Percentiles rank a stretch among this genome's conserved stretches.
Evolutionary conservation across 2,329 filamentous ascomycete genomes (phyloP).

Genomic region (Dryadomyces sulphureus): DNA sequence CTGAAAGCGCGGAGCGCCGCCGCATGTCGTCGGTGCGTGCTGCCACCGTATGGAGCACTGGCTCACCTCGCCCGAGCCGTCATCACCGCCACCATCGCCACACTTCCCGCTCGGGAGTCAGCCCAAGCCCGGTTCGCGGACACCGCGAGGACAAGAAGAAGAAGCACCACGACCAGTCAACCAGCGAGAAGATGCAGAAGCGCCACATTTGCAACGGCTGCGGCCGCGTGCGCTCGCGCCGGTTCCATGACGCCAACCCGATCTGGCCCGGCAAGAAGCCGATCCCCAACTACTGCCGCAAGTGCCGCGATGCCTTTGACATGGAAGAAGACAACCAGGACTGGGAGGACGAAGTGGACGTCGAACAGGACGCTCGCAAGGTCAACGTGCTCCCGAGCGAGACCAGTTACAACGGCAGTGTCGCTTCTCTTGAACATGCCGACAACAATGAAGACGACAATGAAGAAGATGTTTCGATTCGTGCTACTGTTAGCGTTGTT

Average conservation of each 20-base stretch:
- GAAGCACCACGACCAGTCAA: neutral
- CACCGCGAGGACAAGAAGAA: neutral
- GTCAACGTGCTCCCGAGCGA: slow-evolving; percentile 4
- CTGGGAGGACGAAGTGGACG: neutral
- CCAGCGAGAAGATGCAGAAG: slow-evolving; percentile 1
- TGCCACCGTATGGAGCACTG: neutral
- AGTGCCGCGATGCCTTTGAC: slow-evolving; percentile 14
- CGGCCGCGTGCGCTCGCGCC: slow-evolving; percentile 22
- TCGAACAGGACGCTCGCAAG: neutral
- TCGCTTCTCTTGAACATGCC: neutral
- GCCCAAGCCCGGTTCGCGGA: neutral
- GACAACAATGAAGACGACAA: neutral
- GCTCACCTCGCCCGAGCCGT: neutral
- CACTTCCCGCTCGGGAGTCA: too few relatives aligned
- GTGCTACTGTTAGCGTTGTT: neutral
- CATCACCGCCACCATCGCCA: neutral
- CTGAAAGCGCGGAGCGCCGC: neutral
- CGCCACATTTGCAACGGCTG: slow-evolving; percentile 28
- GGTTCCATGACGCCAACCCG: slow-evolving; percentile 22
- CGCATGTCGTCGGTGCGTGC: neutral
- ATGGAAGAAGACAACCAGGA: slow-evolving; percentile 4
- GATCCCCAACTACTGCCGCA: slow-evolving; percentile 19
- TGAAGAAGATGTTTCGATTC: neutral
- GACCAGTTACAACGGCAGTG: neutral
- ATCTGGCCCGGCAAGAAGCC: slow-evolving; percentile 18